Evolutionary conservation across 2,329 filamentous ascomycete genomes (phyloP).

Genomic region (Drechslerella coelobrocha): DNA sequence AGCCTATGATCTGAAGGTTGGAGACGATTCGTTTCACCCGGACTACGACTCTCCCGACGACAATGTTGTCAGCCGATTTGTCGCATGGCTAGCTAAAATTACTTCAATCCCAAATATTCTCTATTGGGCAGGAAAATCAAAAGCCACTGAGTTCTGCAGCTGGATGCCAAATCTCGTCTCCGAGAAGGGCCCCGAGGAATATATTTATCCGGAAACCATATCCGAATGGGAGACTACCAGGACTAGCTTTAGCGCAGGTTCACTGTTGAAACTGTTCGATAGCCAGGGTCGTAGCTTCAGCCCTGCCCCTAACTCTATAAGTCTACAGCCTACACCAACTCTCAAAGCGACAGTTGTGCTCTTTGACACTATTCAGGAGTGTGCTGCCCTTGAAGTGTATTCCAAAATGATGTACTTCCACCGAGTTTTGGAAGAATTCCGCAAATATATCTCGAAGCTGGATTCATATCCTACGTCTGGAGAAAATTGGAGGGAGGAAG

Average conservation of each 20-base stretch:
- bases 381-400: not conserved
- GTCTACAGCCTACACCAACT: not conserved
- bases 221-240: not conserved
- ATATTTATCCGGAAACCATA: not conserved
- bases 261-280: not conserved
- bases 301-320: not conserved
- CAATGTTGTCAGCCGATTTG: not conserved
- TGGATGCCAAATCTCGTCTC: not conserved
- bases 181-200: not conserved
- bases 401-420: not conserved
- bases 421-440: not conserved
- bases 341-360: not conserved
- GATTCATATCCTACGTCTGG: not conserved
- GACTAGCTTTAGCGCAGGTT: not conserved
- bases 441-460: not conserved
- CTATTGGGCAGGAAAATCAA: not conserved
- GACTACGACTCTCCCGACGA: slow-evolving; percentile 1
- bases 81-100: not conserved
- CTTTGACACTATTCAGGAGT: not conserved
- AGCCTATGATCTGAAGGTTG: not conserved
- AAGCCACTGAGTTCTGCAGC: not conserved
- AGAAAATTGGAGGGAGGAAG: not conserved
- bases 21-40: not conserved
- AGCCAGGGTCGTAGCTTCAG: not conserved
- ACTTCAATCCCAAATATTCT: not conserved